Percentiles rank a stretch among this genome's conserved stretches.
Conservation (phyloP, 75 land plant genomes). For the Cunninghamia lanceolata region DNA sequence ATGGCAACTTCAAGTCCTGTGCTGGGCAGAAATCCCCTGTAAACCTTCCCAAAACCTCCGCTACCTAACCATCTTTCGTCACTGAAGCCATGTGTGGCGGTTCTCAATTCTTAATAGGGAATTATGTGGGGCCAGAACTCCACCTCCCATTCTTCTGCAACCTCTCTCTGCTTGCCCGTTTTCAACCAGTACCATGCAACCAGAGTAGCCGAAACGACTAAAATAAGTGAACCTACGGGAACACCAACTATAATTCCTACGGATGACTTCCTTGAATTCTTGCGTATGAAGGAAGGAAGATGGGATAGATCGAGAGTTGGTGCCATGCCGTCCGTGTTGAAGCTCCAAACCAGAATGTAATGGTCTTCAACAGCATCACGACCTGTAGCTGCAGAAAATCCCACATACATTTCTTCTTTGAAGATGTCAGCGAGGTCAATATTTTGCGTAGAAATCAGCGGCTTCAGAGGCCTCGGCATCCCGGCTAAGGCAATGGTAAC, state of each 20-base stretch:
- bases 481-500: conserved; percentile 4
- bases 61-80: conserved; percentile 28
- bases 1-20: conserved; percentile 42
- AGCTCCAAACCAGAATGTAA: conserved; percentile 27
- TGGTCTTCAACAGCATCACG: conserved; percentile 4
- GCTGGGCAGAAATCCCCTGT: conserved; percentile 31
- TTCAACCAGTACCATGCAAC: background rate
- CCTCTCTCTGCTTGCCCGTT: conserved; percentile 19
- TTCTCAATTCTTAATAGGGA: conserved; percentile 33
- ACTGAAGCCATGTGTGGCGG: conserved; percentile 40
- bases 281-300: conserved; percentile 25
- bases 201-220: background rate
- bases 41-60: conserved; percentile 64
- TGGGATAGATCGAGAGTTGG: conserved; percentile 15
- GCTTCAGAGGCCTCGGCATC: conserved; percentile 15
- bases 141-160: conserved; percentile 37
- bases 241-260: background rate
- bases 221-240: background rate
- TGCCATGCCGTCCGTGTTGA: conserved; percentile 25
- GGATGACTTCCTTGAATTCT: conserved; percentile 1
- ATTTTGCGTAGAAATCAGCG: conserved; percentile 19
- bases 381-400: conserved; percentile 33
- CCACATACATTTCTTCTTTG: conserved; percentile 27
- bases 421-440: conserved; percentile 14
- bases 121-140: conserved; percentile 35